phyloP scores from a whole-genome alignment of 768 basidiomycete species.

The Lyophyllum semitale region DNA sequence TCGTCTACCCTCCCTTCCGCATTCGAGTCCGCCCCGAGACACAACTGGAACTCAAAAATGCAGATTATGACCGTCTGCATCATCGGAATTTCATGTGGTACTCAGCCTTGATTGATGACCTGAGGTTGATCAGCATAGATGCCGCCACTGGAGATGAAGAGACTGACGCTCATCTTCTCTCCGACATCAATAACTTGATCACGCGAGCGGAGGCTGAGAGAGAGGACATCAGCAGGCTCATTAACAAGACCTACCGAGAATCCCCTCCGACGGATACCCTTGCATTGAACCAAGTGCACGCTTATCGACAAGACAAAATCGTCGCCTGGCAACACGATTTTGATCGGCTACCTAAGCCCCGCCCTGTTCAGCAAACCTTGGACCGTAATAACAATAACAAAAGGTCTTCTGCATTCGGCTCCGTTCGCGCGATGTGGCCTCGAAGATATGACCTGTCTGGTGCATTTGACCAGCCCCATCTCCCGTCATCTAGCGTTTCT shows the following conservation, averaged over 20 bases:
- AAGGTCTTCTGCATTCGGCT: slow-evolving; percentile 64
- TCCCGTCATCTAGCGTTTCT: slow-evolving; percentile 68
- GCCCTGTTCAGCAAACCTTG: slow-evolving; percentile 41
- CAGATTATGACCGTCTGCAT: slow-evolving; percentile 81
- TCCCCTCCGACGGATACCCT: slow-evolving; percentile 83
- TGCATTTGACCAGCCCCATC: slow-evolving; percentile 52
- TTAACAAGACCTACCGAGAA: slow-evolving; percentile 81
- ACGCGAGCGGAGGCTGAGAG: slow-evolving; percentile 73
- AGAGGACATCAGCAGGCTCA: slow-evolving; percentile 68
- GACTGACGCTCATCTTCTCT: slow-evolving; percentile 59
- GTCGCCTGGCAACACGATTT: slow-evolving; percentile 98
- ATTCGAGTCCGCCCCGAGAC: slow-evolving; percentile 86
- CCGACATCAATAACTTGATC: slow-evolving; percentile 68
- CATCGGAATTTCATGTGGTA: slow-evolving; percentile 77
- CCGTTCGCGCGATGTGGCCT: slow-evolving; percentile 75
- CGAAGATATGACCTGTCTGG: slow-evolving; percentile 56
- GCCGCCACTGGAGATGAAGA: slow-evolving; percentile 80
- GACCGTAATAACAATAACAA: slow-evolving; percentile 53
- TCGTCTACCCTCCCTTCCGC: slow-evolving; percentile 86
- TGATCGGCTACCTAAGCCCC: slow-evolving; percentile 78
- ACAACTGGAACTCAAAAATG: slow-evolving; percentile 87
- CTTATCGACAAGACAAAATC: slow-evolving; percentile 88
- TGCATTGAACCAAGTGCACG: slow-evolving; percentile 82
- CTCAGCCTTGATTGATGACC: slow-evolving; percentile 70
- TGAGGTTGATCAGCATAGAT: slow-evolving; percentile 76